A percentile compares a stretch with the other conserved stretches of the same genome.
Evolutionary conservation across 495 filamentous ascomycete genomes (phyloP).

Genomic region (Chlorociboria aeruginascens): DNA sequence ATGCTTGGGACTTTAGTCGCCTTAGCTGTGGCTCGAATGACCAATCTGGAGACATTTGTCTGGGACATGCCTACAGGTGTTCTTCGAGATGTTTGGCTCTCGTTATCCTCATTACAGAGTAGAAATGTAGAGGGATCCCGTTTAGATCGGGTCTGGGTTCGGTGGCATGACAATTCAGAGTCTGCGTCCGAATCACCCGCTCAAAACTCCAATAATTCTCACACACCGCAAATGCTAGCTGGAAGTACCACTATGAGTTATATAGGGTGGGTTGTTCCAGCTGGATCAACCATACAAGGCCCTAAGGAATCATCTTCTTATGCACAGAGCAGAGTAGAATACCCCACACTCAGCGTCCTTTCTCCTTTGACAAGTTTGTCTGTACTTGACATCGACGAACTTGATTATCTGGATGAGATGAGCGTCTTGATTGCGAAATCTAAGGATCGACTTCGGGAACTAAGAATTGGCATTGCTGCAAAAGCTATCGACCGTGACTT

Average conservation of each 20-base stretch:
- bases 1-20: conserved; percentile 91
- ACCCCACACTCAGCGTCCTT: conserved; percentile 76
- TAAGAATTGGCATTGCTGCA: conserved; percentile 66
- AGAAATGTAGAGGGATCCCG: conserved; percentile 50
- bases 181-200: conserved; percentile 14
- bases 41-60: conserved; percentile 77
- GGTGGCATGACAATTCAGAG: conserved; percentile 72
- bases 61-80: conserved; percentile 98
- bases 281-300: conserved; percentile 10
- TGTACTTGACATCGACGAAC: conserved; percentile 82
- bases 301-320: conserved; percentile 22
- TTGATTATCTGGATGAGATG: conserved; percentile 82
- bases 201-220: conserved; percentile 5
- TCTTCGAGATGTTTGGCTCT: conserved; percentile 75
- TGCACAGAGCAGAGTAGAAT: conserved; percentile 48
- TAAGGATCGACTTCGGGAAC: conserved; percentile 52
- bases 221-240: conserved; percentile 21
- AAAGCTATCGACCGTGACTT: conserved; percentile 46
- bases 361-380: conserved; percentile 70
- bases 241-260: conserved; percentile 28
- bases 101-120: conserved; percentile 62
- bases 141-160: conserved; percentile 71
- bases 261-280: conserved; percentile 29
- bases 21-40: conserved; percentile 72
- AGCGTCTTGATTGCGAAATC: conserved; percentile 69